Evolutionary conservation across 768 basidiomycete genomes (phyloP).

Genomic region (Clavulina sp.): DNA sequence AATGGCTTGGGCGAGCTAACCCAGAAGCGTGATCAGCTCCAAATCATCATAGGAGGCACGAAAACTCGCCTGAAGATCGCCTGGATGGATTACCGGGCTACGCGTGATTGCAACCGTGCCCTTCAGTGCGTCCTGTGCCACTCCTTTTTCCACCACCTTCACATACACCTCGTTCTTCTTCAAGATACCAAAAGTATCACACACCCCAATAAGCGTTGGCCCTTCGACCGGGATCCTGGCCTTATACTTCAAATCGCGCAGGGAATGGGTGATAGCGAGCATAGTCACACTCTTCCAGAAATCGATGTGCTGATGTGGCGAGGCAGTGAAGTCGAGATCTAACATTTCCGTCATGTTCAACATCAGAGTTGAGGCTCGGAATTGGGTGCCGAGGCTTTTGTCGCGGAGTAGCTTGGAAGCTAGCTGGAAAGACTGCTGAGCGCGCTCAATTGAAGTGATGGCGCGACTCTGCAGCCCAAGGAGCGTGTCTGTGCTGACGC

Average conservation of each 20-base stretch:
- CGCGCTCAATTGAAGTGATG: constrained; percentile 27
- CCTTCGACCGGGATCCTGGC: constrained; percentile 49
- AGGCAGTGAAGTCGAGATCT: constrained; percentile 19
- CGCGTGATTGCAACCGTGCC: background rate
- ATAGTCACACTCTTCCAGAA: constrained; percentile 38
- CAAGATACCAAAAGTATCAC: constrained; percentile 41
- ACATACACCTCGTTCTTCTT: constrained; percentile 23
- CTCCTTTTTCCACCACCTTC: background rate
- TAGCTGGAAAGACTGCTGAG: constrained; percentile 25
- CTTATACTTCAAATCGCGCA: constrained; percentile 45
- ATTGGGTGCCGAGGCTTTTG: constrained; percentile 41
- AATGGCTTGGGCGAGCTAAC: background rate
- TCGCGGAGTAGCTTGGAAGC: constrained; percentile 35
- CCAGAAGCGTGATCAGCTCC: background rate
- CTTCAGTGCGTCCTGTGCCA: background rate
- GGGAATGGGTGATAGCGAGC: constrained; percentile 39
- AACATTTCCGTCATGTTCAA: constrained; percentile 30
- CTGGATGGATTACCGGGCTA: background rate
- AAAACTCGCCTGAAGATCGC: background rate
- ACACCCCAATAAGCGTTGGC: constrained; percentile 42
- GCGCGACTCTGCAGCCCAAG: constrained; percentile 34
- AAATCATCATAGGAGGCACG: no score
- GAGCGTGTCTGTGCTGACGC: constrained; percentile 37
- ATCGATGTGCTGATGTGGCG: constrained; percentile 15
- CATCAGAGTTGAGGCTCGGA: constrained; percentile 35